Evolutionary conservation across 805 yeast species (phyloP).

Genomic region (Wickerhamomyces alni): DNA sequence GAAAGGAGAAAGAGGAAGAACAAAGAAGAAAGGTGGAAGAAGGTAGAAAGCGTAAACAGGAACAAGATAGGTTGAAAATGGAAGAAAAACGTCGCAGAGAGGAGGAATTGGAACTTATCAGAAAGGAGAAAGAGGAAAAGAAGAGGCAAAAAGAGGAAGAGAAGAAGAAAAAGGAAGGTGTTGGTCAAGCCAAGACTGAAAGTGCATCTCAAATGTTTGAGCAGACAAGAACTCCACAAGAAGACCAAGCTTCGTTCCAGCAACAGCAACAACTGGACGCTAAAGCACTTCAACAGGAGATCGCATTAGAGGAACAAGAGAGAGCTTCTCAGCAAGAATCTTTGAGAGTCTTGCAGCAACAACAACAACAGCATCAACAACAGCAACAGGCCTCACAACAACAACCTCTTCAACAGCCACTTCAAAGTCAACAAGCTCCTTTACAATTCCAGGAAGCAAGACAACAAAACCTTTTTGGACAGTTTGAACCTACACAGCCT

Average conservation of each 20-base stretch:
- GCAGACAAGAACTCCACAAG: too few relatives aligned
- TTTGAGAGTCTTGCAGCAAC: background rate
- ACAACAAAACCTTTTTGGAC: slow-evolving; percentile 2
- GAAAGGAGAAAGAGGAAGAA: slow-evolving; percentile 30
- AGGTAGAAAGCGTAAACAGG: slow-evolving; percentile 33
- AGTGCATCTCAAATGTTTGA: slow-evolving; percentile 9
- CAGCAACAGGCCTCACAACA: slow-evolving; percentile 3
- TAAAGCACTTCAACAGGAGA: background rate
- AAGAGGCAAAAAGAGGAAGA: slow-evolving; percentile 32
- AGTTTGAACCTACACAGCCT: background rate
- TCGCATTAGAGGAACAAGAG: background rate
- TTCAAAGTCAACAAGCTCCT: background rate
- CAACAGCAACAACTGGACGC: background rate
- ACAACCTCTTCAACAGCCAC: background rate
- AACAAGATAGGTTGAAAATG: slow-evolving; percentile 34
- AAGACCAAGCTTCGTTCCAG: background rate
- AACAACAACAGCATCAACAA: slow-evolving; percentile 2
- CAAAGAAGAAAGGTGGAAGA: slow-evolving; percentile 37
- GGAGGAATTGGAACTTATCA: slow-evolving; percentile 31
- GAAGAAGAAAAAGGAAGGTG: slow-evolving; percentile 26
- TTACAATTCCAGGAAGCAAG: background rate
- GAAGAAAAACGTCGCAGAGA: slow-evolving; percentile 31
- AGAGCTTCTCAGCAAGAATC: background rate
- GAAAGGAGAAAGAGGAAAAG: slow-evolving; percentile 24
- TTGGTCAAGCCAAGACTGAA: slow-evolving; percentile 25